Conservation (phyloP, 2,329 filamentous ascomycete genomes). For the Colletotrichum tofieldiae region DNA sequence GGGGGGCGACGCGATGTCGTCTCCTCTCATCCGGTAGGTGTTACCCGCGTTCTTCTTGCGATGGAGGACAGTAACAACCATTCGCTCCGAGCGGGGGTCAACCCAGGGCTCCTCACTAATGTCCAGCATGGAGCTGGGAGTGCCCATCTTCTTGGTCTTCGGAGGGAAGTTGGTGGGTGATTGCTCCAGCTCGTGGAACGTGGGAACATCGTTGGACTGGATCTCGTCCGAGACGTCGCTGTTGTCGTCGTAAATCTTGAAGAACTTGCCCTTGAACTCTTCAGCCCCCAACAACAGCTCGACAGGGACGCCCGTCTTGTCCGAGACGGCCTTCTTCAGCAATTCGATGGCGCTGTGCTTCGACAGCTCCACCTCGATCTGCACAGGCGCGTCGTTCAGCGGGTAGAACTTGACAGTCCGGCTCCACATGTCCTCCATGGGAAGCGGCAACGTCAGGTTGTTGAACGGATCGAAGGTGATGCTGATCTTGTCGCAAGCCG, state of each 20-base stretch:
- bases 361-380: slow-evolving; percentile 84
- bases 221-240: slow-evolving; percentile 81
- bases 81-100: slow-evolving; percentile 73
- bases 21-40: slow-evolving; percentile 33
- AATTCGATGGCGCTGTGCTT: slow-evolving; percentile 79
- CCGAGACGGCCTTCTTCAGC: slow-evolving; percentile 80
- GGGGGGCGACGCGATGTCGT: slow-evolving; percentile 61
- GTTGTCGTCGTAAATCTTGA: slow-evolving; percentile 85
- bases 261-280: slow-evolving; percentile 87
- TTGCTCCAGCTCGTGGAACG: slow-evolving; percentile 84
- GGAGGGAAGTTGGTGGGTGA: slow-evolving; percentile 84
- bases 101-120: slow-evolving; percentile 57
- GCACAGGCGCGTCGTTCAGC: slow-evolving; percentile 78
- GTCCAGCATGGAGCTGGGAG: slow-evolving; percentile 66
- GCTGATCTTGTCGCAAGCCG: slow-evolving; percentile 92
- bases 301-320: slow-evolving; percentile 74
- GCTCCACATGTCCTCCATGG: slow-evolving; percentile 86
- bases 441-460: slow-evolving; percentile 91
- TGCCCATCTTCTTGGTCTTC: slow-evolving; percentile 60
- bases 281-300: slow-evolving; percentile 85
- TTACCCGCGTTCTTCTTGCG: slow-evolving; percentile 52
- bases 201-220: slow-evolving; percentile 73
- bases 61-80: slow-evolving; percentile 82
- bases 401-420: slow-evolving; percentile 85
- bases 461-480: slow-evolving; percentile 99